Base-by-base conservation (phyloP, 257 asterid genomes). In the Ligustrum vulgare region DNA sequence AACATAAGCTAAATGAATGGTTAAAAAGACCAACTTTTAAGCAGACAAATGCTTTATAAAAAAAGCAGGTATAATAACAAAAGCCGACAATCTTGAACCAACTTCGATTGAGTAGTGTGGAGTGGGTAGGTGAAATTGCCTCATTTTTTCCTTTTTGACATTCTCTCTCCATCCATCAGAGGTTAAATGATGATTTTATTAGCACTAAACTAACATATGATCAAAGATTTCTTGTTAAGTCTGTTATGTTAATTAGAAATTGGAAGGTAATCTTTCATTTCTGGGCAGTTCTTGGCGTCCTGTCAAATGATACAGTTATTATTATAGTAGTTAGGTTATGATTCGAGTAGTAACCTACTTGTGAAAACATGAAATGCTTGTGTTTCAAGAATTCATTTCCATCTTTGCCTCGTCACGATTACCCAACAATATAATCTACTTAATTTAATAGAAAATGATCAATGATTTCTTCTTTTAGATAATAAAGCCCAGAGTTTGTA, bases 201-300 rank as follows among this genome's bases (percentile, higher is more conserved):
- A 39, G 72, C 78, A 73, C 20, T 51, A 69, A 71, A 32, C 20
- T 41, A 33, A 39, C 31, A 9, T 41, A 36, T 45, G 39, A 69
- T 67, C 62, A 43, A 76, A 51, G 43, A 41, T 37, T 70, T 51
- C 12, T 76, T 70, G 78, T 74, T 47, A 71, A 69, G 56, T 70
- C 51, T 56, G 81, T 69, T 78, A 75, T 47, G 25, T 16, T 69
- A n/a, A 67, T 47, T 45, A 7, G 35, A 67, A 66, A 63, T 51
- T 37, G 82, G 85, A 79, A 77, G 89, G 85, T 80, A 34, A 8
- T 49, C 67, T 75, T 67, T 79, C 85, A 54, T 56, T 76, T 78
- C 32, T 64, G 84, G 85, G 82, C 80, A 78, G 87, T 80, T 85
- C 67, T 73, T 78, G 66, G 82, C 79, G 32, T 78, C 77, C 75